Evolutionary conservation across 805 yeast genomes (phyloP).

Genomic region (Zygosaccharomyces rouxii): DNA sequence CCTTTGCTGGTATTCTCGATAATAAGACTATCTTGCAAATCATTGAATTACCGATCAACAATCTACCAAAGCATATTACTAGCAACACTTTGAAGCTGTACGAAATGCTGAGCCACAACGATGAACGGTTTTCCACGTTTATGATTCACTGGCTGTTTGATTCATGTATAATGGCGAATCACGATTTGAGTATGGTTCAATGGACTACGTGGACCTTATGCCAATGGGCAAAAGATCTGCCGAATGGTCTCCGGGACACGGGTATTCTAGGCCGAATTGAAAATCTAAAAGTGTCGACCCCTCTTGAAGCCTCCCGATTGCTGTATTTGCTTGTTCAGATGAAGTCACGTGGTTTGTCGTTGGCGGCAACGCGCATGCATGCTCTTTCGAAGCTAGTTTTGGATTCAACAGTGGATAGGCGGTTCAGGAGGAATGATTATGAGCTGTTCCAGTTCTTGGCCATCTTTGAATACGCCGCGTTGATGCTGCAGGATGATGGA

Average conservation of each 20-base stretch:
- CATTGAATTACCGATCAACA: constrained; percentile 57
- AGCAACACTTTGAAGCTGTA: constrained; percentile 34
- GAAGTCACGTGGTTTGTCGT: constrained; percentile 1
- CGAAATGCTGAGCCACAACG: constrained; percentile 21
- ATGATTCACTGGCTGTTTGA: constrained; percentile 27
- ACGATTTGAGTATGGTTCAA: constrained; percentile 17
- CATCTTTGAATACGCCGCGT: constrained; percentile 19
- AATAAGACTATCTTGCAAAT: constrained; percentile 37
- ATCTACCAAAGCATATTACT: constrained; percentile 39
- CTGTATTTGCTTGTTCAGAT: constrained; percentile 6
- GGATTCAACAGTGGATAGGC: neutral
- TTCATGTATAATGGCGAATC: constrained; percentile 17
- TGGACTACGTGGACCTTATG: constrained; percentile 10
- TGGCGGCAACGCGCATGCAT: neutral
- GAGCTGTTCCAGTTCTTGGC: constrained; percentile 23
- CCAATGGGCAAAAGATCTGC: neutral
- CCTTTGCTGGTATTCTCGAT: constrained; percentile 32
- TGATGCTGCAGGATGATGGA: constrained; percentile 5
- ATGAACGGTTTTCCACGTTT: constrained; percentile 6
- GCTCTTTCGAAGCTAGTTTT: neutral
- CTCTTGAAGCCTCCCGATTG: neutral
- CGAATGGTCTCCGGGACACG: neutral
- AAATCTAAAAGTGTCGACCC: neutral
- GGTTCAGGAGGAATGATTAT: neutral
- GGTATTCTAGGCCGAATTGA: neutral